Evolutionary conservation across 768 basidiomycete genomes (phyloP).

Genomic region (Leccinum variicolor): DNA sequence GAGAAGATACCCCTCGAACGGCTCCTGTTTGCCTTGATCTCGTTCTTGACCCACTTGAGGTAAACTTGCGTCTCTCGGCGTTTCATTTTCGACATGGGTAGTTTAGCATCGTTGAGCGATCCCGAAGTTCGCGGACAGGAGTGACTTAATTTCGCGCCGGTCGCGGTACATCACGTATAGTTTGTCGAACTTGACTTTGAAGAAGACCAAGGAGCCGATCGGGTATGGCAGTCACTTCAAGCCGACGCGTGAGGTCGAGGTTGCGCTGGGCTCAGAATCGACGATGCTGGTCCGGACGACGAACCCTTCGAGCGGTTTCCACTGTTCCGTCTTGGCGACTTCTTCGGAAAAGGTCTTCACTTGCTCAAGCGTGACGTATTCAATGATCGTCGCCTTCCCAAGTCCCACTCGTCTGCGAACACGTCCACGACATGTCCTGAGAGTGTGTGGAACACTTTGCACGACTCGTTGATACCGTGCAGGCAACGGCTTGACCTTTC

Average conservation of each 20-base stretch:
- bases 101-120: slow-evolving; percentile 29
- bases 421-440: slow-evolving; percentile 62
- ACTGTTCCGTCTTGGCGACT: slow-evolving; percentile 63
- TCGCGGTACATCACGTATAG: slow-evolving; percentile 99
- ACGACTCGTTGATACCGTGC: slow-evolving; percentile 81
- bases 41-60: slow-evolving; percentile 75
- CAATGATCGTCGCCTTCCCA: slow-evolving; percentile 67
- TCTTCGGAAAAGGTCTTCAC: slow-evolving; percentile 72
- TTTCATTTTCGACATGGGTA: slow-evolving; percentile 67
- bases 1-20: slow-evolving; percentile 62
- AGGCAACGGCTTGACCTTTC: slow-evolving; percentile 88
- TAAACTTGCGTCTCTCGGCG: slow-evolving; percentile 78
- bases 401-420: slow-evolving; percentile 90
- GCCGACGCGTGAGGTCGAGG: slow-evolving; percentile 21
- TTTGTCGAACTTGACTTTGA: slow-evolving; percentile 98
- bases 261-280: slow-evolving; percentile 34
- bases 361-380: slow-evolving; percentile 54
- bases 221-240: slow-evolving; percentile 58
- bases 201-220: slow-evolving; percentile 85
- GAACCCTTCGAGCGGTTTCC: slow-evolving; percentile 89
- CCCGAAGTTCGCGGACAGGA: slow-evolving; percentile 49
- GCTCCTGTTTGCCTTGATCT: slow-evolving; percentile 61
- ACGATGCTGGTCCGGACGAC: slow-evolving; percentile 79
- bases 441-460: slow-evolving; percentile 66
- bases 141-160: slow-evolving; percentile 86